Base-by-base conservation (phyloP, 2,329 filamentous ascomycete species). In the Immersiporthe knoxdaviesiana region DNA sequence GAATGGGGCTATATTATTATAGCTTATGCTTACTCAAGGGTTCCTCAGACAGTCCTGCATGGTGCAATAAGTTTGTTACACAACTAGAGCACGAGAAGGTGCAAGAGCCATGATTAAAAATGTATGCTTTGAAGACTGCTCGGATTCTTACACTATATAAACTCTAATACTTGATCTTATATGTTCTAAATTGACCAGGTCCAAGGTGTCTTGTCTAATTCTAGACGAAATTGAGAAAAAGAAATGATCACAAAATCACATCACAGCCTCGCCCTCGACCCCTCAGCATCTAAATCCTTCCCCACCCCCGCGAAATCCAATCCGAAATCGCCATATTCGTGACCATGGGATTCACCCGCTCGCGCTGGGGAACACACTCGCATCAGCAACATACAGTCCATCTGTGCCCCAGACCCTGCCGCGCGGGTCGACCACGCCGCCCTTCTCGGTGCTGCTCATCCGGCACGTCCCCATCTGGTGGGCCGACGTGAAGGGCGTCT, bases 341-440 rank as follows among this genome's bases (percentile, higher is more conserved):
- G 65, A 92, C 82, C 91, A 93, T 93, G 21, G 91, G 91, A 76
- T 93, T 93, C 37, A 93, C 91, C 1, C 91, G 76, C 87, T 91
- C 18, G 90, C 90, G 68, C 85, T 89, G 1, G 90, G 91, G 70
- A 93, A 90, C 18, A 91, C 87, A 77, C 88, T 92, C 65, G 90
- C 87, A 78, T 93, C 91, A 11, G 87, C 86, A 35, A 93, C 86
- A 75, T 87, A 92, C 73, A 93, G 75, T 1, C 85, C 85, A 73
- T 88, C 81, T 0, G 81, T 83, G 1, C 85, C 90, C 89, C 90
- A 93, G 12, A 92, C 85, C 71, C 77, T 80, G 3, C 87, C 87
- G 70, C 78, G 79, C 11, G 80, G 77, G 74, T 88, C 85, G 5
- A 89, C 87, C 11, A 88, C 87, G 44, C 86, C 86, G 62, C 80